Evolutionary conservation across 768 basidiomycete genomes (phyloP), one percentile per base, ranked within the genome.

Genomic region (Termitomyces titanicus): DNA sequence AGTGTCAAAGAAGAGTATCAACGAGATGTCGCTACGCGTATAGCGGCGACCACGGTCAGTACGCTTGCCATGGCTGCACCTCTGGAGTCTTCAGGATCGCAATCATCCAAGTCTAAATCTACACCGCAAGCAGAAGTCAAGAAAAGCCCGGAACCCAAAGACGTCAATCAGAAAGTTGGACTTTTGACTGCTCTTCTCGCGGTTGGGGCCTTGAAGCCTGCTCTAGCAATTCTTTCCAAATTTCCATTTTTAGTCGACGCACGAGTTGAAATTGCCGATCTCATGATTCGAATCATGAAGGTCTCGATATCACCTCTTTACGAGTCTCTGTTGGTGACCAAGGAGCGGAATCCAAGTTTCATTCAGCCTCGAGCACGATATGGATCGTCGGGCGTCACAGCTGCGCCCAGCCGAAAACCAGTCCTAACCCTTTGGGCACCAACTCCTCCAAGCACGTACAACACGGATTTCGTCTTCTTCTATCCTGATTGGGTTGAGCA

Each of bases 31-130:
- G 75, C 85, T 20, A 67, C 79, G n/a, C 80, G 86, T 48, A 85
- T 90, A 44, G 74, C 81, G 13, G 83, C 77, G 2, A 86, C 89
- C 7, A 89, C 84, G 65, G 70, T 80, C 57, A 94, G 85, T 60
- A 85, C 88, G 50, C 76, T 96, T 27, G 89, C 93, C 1, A 84
- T 90, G 81, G 93, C 94, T 33, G 92, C 88, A 1, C 88, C 93
- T 3, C 73, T 96, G 25, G 86, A 88, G 65, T 81, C 73, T 39
- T 63, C 79, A 6, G 67, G 69, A 11, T 64, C 76, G n/a, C 66
- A 70, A 34, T 59, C 71, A 40, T 68, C 77, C 20, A 70, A 80
- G 37, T 68, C 64, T 1, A 70, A 79, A 35, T 55, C 76, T 3
- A 66, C 75, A 6, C 66, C 72, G n/a, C 68, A 72, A 6, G 64